phyloP scores from a whole-genome alignment of 108 stramenopile genomes.

The Licmophora abbreviata region DNA sequence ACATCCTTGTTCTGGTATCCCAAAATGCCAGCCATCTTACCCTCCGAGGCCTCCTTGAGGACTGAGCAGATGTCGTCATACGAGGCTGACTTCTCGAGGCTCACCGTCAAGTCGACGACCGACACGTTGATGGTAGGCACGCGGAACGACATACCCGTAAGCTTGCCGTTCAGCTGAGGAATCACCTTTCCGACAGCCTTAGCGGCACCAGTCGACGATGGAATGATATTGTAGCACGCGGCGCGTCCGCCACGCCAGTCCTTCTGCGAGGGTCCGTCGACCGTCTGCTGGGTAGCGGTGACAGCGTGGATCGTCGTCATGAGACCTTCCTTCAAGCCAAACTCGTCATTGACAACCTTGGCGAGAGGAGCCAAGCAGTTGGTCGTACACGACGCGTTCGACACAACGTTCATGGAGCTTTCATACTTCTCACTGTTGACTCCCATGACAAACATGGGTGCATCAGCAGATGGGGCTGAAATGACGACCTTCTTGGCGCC shows the following conservation, averaged over 20 bases:
- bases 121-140: slow-evolving; percentile 99
- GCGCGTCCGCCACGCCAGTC: slow-evolving; percentile 99
- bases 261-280: slow-evolving; percentile 96
- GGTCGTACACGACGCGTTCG: slow-evolving; percentile 98
- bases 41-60: slow-evolving; percentile 93
- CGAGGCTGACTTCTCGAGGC: slow-evolving; percentile 88
- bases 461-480: slow-evolving; percentile 93
- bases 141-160: slow-evolving; percentile 99
- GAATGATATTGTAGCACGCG: slow-evolving; percentile 98
- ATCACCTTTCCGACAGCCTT: slow-evolving; percentile 93
- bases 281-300: slow-evolving; percentile 98
- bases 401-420: slow-evolving; percentile 90
- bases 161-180: slow-evolving; percentile 74
- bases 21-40: slow-evolving; percentile 88
- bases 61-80: slow-evolving; percentile 95
- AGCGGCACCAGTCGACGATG: slow-evolving; percentile 94
- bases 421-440: slow-evolving; percentile 91
- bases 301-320: slow-evolving; percentile 99
- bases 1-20: slow-evolving; percentile 94
- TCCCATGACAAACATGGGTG: slow-evolving; percentile 99
- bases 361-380: slow-evolving; percentile 98
- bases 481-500: slow-evolving; percentile 98
- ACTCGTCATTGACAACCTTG: slow-evolving; percentile 98
- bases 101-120: slow-evolving; percentile 95
- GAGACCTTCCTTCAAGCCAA: slow-evolving; percentile 93